A percentile compares a stretch with the other conserved stretches of the same genome.
Conservation (phyloP, 2,329 filamentous ascomycete genomes). For the Epichloe aotearoae region DNA sequence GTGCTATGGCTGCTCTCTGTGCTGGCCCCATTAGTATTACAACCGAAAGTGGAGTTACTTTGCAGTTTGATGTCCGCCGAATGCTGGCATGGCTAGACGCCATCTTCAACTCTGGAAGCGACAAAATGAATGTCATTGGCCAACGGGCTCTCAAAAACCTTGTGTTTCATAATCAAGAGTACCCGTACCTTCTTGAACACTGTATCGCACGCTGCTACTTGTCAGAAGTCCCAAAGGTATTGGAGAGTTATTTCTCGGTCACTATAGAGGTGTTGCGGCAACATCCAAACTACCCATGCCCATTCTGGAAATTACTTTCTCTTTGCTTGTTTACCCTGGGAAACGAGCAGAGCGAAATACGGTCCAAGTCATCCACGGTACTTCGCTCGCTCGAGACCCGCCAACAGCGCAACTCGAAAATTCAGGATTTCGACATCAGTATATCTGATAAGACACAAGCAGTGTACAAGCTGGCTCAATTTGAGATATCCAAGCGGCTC, state of each 20-base stretch:
- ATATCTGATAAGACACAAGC: constrained; percentile 97
- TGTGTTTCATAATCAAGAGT: constrained; percentile 79
- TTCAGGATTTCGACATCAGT: constrained; percentile 96
- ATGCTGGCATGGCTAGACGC: constrained; percentile 94
- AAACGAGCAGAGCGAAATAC: constrained; percentile 77
- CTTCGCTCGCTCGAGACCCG: constrained; percentile 72
- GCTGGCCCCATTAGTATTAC: constrained; percentile 74
- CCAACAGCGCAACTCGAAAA: constrained; percentile 66
- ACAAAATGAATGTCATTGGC: constrained; percentile 83
- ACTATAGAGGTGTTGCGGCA: constrained; percentile 78
- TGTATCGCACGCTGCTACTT: constrained; percentile 87
- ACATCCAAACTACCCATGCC: constrained; percentile 65
- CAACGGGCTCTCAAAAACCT: constrained; percentile 79
- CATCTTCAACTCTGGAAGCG: constrained; percentile 85
- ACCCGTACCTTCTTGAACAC: constrained; percentile 72
- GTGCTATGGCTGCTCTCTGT: constrained; percentile 89
- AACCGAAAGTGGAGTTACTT: constrained; percentile 72
- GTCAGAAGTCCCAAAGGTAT: constrained; percentile 64
- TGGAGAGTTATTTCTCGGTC: constrained; percentile 92
- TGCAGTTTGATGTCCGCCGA: constrained; percentile 83
- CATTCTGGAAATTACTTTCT: constrained; percentile 83
- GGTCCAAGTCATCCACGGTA: constrained; percentile 74
- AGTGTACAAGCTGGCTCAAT: constrained; percentile 94
- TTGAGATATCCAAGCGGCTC: constrained; percentile 84
- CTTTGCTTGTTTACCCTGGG: constrained; percentile 86